phyloP scores from a whole-genome alignment of 2,329 filamentous ascomycete species.

The Myriosclerotinia curreyana region DNA sequence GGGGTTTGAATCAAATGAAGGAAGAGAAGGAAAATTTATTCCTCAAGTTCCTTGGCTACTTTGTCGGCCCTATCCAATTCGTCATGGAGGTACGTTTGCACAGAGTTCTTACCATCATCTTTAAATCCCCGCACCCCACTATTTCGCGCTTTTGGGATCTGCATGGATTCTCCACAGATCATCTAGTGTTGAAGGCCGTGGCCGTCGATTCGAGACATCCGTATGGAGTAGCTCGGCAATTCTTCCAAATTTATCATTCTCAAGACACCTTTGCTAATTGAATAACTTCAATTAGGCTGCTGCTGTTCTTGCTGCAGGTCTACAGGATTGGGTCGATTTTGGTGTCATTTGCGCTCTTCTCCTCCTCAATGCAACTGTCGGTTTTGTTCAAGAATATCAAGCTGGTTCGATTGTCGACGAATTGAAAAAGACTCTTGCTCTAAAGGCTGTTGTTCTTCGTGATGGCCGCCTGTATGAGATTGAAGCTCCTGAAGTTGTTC shows the following conservation, averaged over 20 bases:
- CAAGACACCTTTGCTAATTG: conserved; percentile 14
- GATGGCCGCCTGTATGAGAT: conserved; percentile 75
- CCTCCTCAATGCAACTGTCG: conserved; percentile 78
- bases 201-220: conserved; percentile 3
- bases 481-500: conserved; percentile 79
- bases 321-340: conserved; percentile 89
- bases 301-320: conserved; percentile 76
- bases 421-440: conserved; percentile 83
- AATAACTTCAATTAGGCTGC: conserved; percentile 47
- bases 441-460: conserved; percentile 84
- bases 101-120: conserved; percentile 21
- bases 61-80: conserved; percentile 86
- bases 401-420: conserved; percentile 88
- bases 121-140: conserved; percentile 10
- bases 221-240: neutral
- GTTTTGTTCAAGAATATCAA: conserved; percentile 87
- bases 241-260: neutral
- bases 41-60: conserved; percentile 79
- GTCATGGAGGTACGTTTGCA: conserved; percentile 74
- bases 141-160: conserved; percentile 1
- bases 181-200: neutral
- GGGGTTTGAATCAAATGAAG: conserved; percentile 85
- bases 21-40: conserved; percentile 84
- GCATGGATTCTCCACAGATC: conserved; percentile 16
- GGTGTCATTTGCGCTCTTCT: conserved; percentile 84